Base-by-base conservation (phyloP, 805 yeast genomes). In the Zygosaccharomyces bisporus region DNA sequence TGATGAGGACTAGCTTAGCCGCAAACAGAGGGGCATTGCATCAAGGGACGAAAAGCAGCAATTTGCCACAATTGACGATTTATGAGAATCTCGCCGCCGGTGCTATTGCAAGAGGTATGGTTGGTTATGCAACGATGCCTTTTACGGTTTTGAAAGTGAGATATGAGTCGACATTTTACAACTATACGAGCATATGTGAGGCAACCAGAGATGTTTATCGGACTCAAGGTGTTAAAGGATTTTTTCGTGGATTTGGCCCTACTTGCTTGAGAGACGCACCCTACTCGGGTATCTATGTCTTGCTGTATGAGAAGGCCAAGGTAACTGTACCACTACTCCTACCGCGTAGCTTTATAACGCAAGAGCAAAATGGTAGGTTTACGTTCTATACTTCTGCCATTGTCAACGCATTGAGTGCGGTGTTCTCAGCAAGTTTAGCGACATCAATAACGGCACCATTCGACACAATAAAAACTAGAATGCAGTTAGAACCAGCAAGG, bases 261-360 rank as follows among this genome's bases (percentile, higher is more conserved):
- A 93, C 99, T 0, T 75, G 83, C 49, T 75, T 86, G 9, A 69
- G 99, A 51, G 99, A 93, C 66, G 95, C 96, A 18, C 99, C 99
- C 0, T 86, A 93, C 63, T 97, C 99, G 5, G 99, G 99, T 0
- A 60, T 93, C 3, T 91, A 93, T 57, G 88, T 93, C 21, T 66
- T 89, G 29, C 76, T 89, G 50, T 91, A 91, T 64, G 97, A 91
- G 59, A 74, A 81, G 46, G 72, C 81, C 43, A 89, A 89, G 58
- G 72, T 70, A 7, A 33, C 72, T 4, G 45, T 82, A 6, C 88
- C 91, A 4, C 51, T 30, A 7, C 12, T 72, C 7, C 39, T 70
- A 30, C 66, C 69, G 2, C 39, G 30, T 6, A 27, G 34, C 2
- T 12, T 60, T 23, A 49, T 58, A 5, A 25, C 37, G 10, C 45